Evolutionary conservation across 768 basidiomycete species (phyloP).

Genomic region (Termitomyces sp.): DNA sequence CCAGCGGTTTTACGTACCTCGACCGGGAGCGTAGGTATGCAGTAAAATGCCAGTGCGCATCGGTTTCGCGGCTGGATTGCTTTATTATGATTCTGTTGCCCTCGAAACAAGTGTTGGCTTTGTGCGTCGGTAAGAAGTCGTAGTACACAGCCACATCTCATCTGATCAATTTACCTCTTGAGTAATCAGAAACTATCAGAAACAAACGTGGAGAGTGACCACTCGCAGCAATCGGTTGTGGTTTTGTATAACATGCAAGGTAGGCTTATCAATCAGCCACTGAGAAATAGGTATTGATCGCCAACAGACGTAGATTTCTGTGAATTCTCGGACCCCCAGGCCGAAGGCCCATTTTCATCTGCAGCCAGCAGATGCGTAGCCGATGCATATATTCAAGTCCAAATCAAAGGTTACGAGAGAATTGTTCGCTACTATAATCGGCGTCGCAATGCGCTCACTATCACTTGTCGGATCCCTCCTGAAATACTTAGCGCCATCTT

Average conservation of each 20-base stretch:
- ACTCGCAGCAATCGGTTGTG: background rate
- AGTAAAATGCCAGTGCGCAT: no score
- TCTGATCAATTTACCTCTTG: no score
- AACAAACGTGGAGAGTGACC: background rate
- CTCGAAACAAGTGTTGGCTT: no score
- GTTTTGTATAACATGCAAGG: background rate
- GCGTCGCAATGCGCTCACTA: background rate
- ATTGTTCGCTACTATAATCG: background rate
- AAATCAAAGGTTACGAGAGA: background rate
- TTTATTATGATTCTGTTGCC: no score
- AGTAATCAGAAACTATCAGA: no score
- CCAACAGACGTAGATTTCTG: no score
- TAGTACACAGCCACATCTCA: no score
- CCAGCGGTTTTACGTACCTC: no score
- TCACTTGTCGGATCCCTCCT: background rate
- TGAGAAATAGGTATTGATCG: no score
- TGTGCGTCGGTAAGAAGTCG: no score
- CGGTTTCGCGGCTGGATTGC: no score
- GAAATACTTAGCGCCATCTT: background rate
- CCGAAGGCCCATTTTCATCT: background rate
- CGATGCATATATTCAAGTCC: background rate
- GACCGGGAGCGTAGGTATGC: no score
- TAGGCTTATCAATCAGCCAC: background rate
- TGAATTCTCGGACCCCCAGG: background rate
- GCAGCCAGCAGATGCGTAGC: background rate